phyloP scores from a whole-genome alignment of 305 asterid genomes.

The Coffea humblotiana region DNA sequence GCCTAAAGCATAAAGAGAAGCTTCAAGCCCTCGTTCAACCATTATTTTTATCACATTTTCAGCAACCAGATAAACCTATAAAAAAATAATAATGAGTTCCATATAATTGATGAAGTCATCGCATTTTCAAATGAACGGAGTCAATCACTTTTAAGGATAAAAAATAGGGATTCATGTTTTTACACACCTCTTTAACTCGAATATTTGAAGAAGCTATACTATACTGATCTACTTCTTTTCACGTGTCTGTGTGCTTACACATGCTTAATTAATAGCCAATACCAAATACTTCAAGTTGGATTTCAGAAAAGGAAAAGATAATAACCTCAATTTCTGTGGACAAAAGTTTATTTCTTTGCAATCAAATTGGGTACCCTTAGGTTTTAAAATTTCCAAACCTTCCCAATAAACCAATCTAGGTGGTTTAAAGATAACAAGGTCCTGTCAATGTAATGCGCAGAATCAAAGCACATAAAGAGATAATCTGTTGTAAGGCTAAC shows the following conservation, averaged over 20 bases:
- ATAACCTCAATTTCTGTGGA: not conserved
- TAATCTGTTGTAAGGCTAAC: not conserved
- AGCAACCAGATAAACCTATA: constrained; percentile 75
- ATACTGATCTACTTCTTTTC: not conserved
- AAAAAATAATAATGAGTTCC: constrained; percentile 13
- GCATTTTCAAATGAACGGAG: not conserved
- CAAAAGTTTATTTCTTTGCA: not conserved
- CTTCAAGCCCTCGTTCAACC: constrained; percentile 83
- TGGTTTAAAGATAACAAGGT: not conserved
- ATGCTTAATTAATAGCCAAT: not conserved
- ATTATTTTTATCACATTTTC: constrained; percentile 78
- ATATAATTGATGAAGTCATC: not conserved
- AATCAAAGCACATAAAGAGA: not conserved
- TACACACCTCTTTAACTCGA: not conserved
- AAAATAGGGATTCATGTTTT: not conserved
- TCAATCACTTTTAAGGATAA: not conserved
- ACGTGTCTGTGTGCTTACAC: not conserved
- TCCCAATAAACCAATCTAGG: not conserved
- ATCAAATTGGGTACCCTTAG: not conserved
- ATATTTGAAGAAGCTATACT: not conserved
- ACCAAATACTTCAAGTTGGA: not conserved
- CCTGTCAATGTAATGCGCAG: not conserved
- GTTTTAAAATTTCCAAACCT: too few relatives aligned
- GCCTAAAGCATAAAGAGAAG: constrained; percentile 85
- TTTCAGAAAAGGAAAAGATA: not conserved